phyloP scores from a whole-genome alignment of 805 yeast genomes.

The Babjeviella inositovora region DNA sequence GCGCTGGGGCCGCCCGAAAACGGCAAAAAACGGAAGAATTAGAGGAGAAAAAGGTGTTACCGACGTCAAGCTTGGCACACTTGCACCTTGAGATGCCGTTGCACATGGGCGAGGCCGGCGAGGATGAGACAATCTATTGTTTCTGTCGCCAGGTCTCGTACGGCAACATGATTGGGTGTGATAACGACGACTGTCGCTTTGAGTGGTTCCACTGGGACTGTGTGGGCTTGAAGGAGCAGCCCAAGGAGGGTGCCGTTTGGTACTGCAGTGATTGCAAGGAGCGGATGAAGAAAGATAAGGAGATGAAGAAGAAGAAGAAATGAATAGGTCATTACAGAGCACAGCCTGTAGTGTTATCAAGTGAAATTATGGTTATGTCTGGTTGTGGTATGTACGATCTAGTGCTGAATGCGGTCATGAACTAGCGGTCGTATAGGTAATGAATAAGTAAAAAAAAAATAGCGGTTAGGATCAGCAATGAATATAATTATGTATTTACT shows the following conservation, averaged over 20 bases:
- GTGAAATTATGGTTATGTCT: no score
- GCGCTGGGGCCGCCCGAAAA: no score
- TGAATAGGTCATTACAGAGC: no score
- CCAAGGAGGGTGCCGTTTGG: slow-evolving; percentile 30
- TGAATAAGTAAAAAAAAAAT: no score
- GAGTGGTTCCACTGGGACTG: slow-evolving; percentile 53
- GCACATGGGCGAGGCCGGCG: slow-evolving; percentile 22
- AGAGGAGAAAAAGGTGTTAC: background rate
- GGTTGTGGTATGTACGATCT: no score
- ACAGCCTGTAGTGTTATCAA: no score
- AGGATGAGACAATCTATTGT: slow-evolving; percentile 55
- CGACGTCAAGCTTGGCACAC: background rate
- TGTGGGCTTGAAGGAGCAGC: slow-evolving; percentile 20
- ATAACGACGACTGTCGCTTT: slow-evolving; percentile 39
- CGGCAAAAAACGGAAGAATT: no score
- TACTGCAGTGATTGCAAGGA: slow-evolving; percentile 25
- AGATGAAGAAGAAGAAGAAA: slow-evolving; percentile 1
- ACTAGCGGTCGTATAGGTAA: no score
- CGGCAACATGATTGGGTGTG: slow-evolving; percentile 52
- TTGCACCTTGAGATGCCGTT: no score
- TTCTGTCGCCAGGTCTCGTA: slow-evolving; percentile 88
- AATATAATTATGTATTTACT: no score
- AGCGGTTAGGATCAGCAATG: no score
- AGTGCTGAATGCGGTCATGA: no score
- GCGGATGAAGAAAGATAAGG: slow-evolving; percentile 1